Percentiles rank a stretch among this genome's conserved stretches.
Conservation (phyloP, 2,329 filamentous ascomycete genomes). For the Phialophora verrucosa region DNA sequence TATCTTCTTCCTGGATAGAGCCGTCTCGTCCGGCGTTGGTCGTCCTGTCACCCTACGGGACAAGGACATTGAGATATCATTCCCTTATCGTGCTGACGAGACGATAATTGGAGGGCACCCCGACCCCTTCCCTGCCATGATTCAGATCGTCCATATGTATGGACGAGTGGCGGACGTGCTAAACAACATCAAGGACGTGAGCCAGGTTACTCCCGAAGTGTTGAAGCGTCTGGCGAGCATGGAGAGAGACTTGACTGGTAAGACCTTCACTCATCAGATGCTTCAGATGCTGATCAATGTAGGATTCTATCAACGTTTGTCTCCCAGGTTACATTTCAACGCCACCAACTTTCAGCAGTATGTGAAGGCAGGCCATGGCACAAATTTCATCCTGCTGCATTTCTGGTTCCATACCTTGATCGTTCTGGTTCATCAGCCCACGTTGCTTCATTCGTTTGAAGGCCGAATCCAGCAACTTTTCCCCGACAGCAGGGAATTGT, state of each 20-base stretch:
- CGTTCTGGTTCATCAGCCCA: slow-evolving; percentile 58
- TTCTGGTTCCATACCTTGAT: slow-evolving; percentile 53
- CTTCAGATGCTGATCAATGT: slow-evolving; percentile 17
- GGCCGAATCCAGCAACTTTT: slow-evolving; percentile 73
- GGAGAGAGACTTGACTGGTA: slow-evolving; percentile 75
- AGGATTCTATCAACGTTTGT: slow-evolving; percentile 73
- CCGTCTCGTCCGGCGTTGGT: slow-evolving; percentile 86
- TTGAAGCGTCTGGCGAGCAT: slow-evolving; percentile 74
- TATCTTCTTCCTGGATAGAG: slow-evolving; percentile 83
- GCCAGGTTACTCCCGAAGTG: slow-evolving; percentile 76
- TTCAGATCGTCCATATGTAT: slow-evolving; percentile 84
- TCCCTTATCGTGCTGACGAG: slow-evolving; percentile 63
- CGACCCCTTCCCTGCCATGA: slow-evolving; percentile 76
- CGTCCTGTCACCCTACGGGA: slow-evolving; percentile 82
- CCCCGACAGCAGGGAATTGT: slow-evolving; percentile 77
- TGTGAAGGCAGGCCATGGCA: slow-evolving; percentile 78
- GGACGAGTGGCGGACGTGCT: slow-evolving; percentile 82
- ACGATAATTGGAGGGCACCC: slow-evolving; percentile 69
- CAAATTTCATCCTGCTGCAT: slow-evolving; percentile 83
- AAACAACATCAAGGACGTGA: slow-evolving; percentile 76
- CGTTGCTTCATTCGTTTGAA: slow-evolving; percentile 77
- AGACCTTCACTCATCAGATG: slow-evolving; percentile 46
- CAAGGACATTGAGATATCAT: slow-evolving; percentile 80
- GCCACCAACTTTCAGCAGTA: slow-evolving; percentile 86
- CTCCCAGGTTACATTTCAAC: slow-evolving; percentile 78